Evolutionary conservation across 2,329 filamentous ascomycete genomes (phyloP), one percentile per base, ranked within the genome.

Genomic region (Xylariaceae sp.): DNA sequence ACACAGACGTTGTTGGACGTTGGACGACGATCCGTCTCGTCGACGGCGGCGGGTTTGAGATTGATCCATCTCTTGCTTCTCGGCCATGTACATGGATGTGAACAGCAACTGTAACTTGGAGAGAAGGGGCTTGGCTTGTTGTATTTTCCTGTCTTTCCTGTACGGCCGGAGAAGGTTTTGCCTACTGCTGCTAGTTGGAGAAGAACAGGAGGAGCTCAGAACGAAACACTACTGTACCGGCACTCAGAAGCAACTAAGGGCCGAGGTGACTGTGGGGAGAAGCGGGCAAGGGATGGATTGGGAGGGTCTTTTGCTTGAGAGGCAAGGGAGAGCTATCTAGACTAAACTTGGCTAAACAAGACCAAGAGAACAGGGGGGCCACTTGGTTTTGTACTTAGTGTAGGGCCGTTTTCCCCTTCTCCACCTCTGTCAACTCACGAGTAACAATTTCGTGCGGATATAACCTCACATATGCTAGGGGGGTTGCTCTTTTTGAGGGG

Each of bases 1-100:
- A 51, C 77, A 79, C 24, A 68, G 56, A 37, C 69, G 67, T 53
- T 69, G 67, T 47, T 70, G 67, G 61, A 62, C 63, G 39, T 60
- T 65, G 36, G 67, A 65, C 7, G 67, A 67, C 47, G 67, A 66
- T 56, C 67, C 67, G 57, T 69, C 67, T 61, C 69, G 69, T 56
- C 69, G 67, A 57, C 66, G 67, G 44, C 69, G 69, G 48, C 67
- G 67, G 46, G 63, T 53, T 56, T 69, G 69, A 47, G 65, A 63
- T 61, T 66, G 66, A 56, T 70, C 67, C 64, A 67, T 64, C 29
- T 69, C 65, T 56, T 67, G 64, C 43, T 65, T 69, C 36, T 70
- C 67, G 55, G 65, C 66, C 68, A 70, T 68, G 56, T 55, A 53
- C 45, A 50, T 7, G 8, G n/a, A 9, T 31, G 28, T 47, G 45